phyloP scores from a whole-genome alignment of 2,329 filamentous ascomycete genomes.

The Berkeleyomyces rouxiae region DNA sequence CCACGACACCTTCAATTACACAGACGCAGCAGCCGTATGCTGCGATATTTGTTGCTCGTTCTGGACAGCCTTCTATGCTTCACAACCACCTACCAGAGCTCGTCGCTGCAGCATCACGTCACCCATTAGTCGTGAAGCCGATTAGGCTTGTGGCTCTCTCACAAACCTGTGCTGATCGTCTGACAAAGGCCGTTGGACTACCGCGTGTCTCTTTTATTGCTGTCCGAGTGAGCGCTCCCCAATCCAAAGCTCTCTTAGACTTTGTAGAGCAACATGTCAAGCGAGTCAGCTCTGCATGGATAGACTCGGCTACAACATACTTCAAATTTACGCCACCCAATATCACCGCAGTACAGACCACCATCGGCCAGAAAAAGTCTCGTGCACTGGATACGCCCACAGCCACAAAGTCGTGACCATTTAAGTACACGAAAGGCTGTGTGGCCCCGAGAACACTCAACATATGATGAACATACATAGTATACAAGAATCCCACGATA shows the following conservation, averaged over 20 bases:
- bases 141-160: constrained; percentile 47
- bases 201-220: constrained; percentile 50
- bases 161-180: constrained; percentile 37
- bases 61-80: constrained; percentile 40
- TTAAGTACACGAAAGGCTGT: background rate
- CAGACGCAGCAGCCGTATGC: constrained; percentile 23
- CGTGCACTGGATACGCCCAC: background rate
- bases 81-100: constrained; percentile 44
- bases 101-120: constrained; percentile 32
- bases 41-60: constrained; percentile 40
- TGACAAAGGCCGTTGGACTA: constrained; percentile 41
- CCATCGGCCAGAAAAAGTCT: constrained; percentile 21
- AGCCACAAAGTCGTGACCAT: background rate
- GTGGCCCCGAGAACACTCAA: too few relatives aligned
- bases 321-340: constrained; percentile 20
- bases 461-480: too few relatives aligned
- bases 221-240: constrained; percentile 38
- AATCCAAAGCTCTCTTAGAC: constrained; percentile 37
- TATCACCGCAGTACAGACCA: constrained; percentile 23
- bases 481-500: too few relatives aligned
- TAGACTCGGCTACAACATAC: constrained; percentile 17
- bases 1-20: background rate
- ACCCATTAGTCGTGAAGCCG: constrained; percentile 22
- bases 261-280: constrained; percentile 37
- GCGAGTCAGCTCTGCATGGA: constrained; percentile 38